These are phyloP conservation scores for Murraya paniculata DNA, from an alignment of 345 rosid genomes.

Conservation along the genomic window DNA sequence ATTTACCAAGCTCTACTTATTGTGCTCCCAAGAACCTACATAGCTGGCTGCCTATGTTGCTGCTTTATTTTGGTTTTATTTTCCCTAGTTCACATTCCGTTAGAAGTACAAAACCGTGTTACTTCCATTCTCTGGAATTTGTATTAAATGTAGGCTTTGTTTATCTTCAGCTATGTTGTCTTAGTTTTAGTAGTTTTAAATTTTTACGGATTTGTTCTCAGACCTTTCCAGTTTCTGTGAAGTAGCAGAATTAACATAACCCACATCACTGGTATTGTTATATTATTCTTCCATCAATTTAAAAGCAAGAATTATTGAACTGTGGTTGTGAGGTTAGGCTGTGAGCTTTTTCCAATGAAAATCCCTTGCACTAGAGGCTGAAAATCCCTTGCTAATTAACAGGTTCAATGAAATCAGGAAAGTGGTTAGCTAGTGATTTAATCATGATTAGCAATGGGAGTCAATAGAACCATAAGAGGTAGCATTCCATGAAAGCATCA, in stretches of 20 bases:
- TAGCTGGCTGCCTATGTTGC: conserved; percentile 46
- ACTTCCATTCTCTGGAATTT: conserved; percentile 28
- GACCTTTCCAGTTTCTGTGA: conserved; percentile 13
- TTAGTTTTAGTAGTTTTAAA: conserved; percentile 1
- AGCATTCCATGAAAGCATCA: not conserved
- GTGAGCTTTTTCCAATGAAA: not conserved
- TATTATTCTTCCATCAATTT: conserved; percentile 2
- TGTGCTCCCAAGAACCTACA: conserved; percentile 55
- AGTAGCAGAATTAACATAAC: conserved; percentile 4
- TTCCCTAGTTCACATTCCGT: conserved; percentile 21
- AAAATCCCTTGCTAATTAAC: not conserved
- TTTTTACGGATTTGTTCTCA: conserved; percentile 9
- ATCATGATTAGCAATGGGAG: not conserved
- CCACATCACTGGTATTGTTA: conserved; percentile 14
- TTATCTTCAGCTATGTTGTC: conserved; percentile 5
- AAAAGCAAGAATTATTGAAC: not conserved
- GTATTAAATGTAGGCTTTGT: conserved; percentile 26
- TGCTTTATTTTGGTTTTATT: conserved; percentile 22
- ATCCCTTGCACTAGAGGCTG: not conserved
- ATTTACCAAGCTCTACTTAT: conserved; percentile 55
- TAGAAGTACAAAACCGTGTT: conserved; percentile 31
- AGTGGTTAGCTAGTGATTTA: not conserved
- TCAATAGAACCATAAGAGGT: not conserved
- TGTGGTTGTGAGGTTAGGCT: not conserved
- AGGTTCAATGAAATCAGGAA: not conserved